Conservation (phyloP, 805 yeast genomes). For the Saccharomyces kudriavzevii region DNA sequence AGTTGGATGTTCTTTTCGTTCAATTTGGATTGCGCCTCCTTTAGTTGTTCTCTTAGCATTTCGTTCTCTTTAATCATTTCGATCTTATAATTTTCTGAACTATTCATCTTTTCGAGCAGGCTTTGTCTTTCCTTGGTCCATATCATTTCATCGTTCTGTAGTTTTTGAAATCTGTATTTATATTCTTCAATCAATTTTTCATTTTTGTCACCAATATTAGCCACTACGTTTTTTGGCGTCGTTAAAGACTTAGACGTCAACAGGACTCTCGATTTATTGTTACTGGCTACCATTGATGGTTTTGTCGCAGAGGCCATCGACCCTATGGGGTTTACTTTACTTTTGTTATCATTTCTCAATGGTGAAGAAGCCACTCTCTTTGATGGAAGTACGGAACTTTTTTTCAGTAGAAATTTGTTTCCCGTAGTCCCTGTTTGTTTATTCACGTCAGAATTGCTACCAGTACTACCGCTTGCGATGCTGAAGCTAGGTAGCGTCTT, state of each 20-base stretch:
- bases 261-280: constrained; percentile 8
- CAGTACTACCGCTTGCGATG: constrained; percentile 3
- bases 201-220: constrained; percentile 10
- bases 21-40: constrained; percentile 11
- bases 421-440: constrained; percentile 3
- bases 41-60: constrained; percentile 29
- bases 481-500: constrained; percentile 25
- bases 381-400: constrained; percentile 42
- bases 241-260: constrained; percentile 24
- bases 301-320: constrained; percentile 2
- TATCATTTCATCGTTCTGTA: constrained; percentile 45
- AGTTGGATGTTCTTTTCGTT: constrained; percentile 17
- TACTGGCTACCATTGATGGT: not conserved
- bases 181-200: constrained; percentile 6
- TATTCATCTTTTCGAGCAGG: constrained; percentile 25
- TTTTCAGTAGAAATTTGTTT: constrained; percentile 4
- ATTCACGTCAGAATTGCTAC: constrained; percentile 8
- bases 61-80: constrained; percentile 46
- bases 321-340: not conserved
- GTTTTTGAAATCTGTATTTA: constrained; percentile 37
- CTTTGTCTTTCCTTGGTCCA: constrained; percentile 29
- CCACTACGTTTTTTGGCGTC: constrained; percentile 19
- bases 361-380: constrained; percentile 70
- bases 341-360: constrained; percentile 34
- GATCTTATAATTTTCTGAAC: constrained; percentile 22